Base-by-base conservation (phyloP, 2,329 filamentous ascomycete genomes). In the Ceratocystis cubensis region DNA sequence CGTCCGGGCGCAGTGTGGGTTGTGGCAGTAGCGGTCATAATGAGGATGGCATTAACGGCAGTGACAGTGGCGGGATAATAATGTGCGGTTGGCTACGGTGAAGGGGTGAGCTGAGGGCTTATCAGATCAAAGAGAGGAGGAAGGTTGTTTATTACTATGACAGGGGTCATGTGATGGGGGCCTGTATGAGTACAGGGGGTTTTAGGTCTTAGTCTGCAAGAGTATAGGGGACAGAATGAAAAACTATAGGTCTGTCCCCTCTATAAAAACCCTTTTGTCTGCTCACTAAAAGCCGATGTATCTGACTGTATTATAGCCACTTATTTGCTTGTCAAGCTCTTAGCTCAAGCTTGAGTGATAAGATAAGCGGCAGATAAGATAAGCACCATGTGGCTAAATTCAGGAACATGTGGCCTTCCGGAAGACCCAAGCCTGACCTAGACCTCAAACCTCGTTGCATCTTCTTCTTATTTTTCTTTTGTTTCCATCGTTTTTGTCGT, bases 331-430 rank as follows among this genome's bases (percentile, higher is more conserved):
- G 45, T 48, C 45, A 48, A 20, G 45, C 45, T 48, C 8, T n/a
- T 8, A 53, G 48, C 48, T 8, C 3, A 10, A 20, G 45, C 57
- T 22, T 4, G 33, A 10, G n/a, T 17, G 61, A 62, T 62, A 62
- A 62, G 61, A 63, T 63, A 63, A 63, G 61, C 61, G 5, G 20
- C 30, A 41, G n/a, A 62, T 62, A 62, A 41, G 30, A 62, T 30
- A 30, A 61, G 25, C 6, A 13, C 25, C 15, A 48, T 30, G 61
- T 48, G 30, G 53, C 53, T n/a, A 37, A 41, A 20, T 10, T 59
- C 53, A 65, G 64, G 56, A 65, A 65, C 64, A 65, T 65, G 64
- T 65, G 64, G 64, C 64, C 64, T 65, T 61, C 64, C 57, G 56
- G 30, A n/a, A 25, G 41, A 41, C 37, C 33, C 53, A 41, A 44